A percentile compares a stretch with the other conserved stretches of the same genome.
phyloP scores from a whole-genome alignment of 2,329 filamentous ascomycete species.

The Penicillium sp. region DNA sequence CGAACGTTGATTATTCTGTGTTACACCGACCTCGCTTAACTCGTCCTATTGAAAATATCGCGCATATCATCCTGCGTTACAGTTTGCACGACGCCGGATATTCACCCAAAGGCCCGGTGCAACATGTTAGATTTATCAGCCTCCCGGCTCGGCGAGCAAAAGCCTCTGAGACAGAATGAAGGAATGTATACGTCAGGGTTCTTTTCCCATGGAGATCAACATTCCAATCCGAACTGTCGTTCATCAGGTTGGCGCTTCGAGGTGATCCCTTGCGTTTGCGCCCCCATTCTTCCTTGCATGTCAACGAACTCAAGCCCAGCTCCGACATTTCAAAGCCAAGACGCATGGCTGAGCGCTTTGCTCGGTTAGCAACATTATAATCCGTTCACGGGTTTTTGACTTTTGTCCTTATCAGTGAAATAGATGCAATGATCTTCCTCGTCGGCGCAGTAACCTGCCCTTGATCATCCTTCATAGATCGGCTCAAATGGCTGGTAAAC shows the following conservation, averaged over 20 bases:
- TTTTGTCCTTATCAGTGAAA: conserved; percentile 14
- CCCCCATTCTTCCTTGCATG: conserved; percentile 22
- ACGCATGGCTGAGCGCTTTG: conserved; percentile 15
- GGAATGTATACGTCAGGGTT: neutral
- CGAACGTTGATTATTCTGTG: neutral
- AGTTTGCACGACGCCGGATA: neutral
- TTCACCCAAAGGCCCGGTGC: neutral
- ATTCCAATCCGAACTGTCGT: conserved; percentile 24
- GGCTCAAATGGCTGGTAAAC: neutral
- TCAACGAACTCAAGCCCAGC: conserved; percentile 12
- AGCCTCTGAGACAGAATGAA: neutral
- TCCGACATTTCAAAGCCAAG: conserved; percentile 15
- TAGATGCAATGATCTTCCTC: neutral
- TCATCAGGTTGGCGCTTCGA: conserved; percentile 11
- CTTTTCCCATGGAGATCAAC: conserved; percentile 16
- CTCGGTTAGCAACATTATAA: conserved; percentile 3
- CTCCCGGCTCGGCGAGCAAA: neutral
- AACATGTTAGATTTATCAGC: neutral
- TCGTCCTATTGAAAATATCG: neutral
- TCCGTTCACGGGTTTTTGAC: neutral
- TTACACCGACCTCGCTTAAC: conserved; percentile 9
- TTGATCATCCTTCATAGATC: neutral
- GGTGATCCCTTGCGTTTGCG: conserved; percentile 18
- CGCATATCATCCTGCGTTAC: neutral
- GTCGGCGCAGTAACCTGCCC: neutral